phyloP scores from a whole-genome alignment of 1,284 basidiomycete species.

The Kalmanozyma brasiliensis region DNA sequence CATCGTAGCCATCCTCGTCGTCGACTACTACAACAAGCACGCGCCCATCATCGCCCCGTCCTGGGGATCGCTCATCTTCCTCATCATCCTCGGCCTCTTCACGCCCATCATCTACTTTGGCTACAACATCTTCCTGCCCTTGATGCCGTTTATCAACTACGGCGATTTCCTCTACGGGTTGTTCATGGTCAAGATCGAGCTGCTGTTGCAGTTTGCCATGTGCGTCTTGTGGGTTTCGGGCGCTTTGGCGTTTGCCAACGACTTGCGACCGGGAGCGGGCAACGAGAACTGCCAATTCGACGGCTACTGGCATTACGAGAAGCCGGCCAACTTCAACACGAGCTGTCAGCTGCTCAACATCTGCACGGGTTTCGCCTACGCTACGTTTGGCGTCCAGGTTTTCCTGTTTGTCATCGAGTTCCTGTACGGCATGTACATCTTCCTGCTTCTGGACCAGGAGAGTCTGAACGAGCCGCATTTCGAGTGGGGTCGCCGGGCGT shows the following conservation, averaged over 20 bases:
- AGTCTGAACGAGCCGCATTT: constrained; percentile 70
- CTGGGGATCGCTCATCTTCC: constrained; percentile 68
- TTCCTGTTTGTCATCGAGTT: constrained; percentile 61
- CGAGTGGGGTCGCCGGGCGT: constrained; percentile 64
- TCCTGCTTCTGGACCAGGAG: constrained; percentile 70
- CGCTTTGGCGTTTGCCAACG: constrained; percentile 66
- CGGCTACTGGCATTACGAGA: constrained; percentile 68
- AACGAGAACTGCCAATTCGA: constrained; percentile 68
- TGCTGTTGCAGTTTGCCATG: constrained; percentile 66
- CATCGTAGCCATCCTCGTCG: constrained; percentile 63
- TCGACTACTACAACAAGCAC: constrained; percentile 67
- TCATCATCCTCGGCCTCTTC: constrained; percentile 67
- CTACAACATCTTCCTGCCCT: constrained; percentile 67
- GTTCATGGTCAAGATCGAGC: constrained; percentile 67
- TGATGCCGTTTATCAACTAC: constrained; percentile 64
- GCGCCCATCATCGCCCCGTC: constrained; percentile 67
- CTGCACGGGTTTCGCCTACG: constrained; percentile 65
- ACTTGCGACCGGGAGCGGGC: constrained; percentile 57
- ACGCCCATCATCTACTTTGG: constrained; percentile 67
- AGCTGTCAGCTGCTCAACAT: constrained; percentile 68
- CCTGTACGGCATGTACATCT: constrained; percentile 63
- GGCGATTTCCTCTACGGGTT: constrained; percentile 65
- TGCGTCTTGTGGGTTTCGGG: constrained; percentile 68
- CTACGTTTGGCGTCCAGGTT: constrained; percentile 67
- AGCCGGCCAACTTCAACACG: constrained; percentile 66